These are phyloP conservation scores for Candida insectalens DNA, from an alignment of 805 yeast species.

Conservation along the genomic window DNA sequence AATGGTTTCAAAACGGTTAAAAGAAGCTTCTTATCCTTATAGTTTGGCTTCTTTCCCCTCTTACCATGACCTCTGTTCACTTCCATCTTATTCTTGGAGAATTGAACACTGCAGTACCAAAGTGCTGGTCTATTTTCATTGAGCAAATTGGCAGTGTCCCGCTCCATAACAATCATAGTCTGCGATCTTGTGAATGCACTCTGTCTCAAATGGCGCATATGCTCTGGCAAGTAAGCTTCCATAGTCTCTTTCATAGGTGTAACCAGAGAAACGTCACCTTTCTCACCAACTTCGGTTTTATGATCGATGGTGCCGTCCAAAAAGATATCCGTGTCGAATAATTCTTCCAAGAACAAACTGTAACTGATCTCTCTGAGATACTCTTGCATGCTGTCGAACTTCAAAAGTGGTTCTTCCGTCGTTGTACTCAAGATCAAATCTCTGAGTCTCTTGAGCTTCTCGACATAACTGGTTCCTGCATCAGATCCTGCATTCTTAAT, in stretches of 20 bases:
- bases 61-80: slow-evolving; percentile 12
- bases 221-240: slow-evolving; percentile 38
- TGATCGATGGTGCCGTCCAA: slow-evolving; percentile 34
- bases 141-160: slow-evolving; percentile 30
- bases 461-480: not conserved
- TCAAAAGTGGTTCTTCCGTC: slow-evolving; percentile 12
- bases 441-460: slow-evolving; percentile 10
- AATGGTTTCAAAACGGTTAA: slow-evolving; percentile 38
- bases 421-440: slow-evolving; percentile 12
- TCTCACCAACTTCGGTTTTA: slow-evolving; percentile 19
- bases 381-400: slow-evolving; percentile 37
- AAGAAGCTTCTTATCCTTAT: slow-evolving; percentile 1
- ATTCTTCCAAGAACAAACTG: slow-evolving; percentile 56
- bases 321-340: slow-evolving; percentile 34
- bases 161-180: slow-evolving; percentile 40
- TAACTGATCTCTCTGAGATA: slow-evolving; percentile 53
- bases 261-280: slow-evolving; percentile 27
- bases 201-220: slow-evolving; percentile 42
- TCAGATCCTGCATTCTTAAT: not conserved
- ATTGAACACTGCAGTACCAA: slow-evolving; percentile 49
- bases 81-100: slow-evolving; percentile 23
- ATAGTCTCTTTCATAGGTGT: slow-evolving; percentile 39
- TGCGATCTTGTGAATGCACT: slow-evolving; percentile 53
- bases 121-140: slow-evolving; percentile 23
- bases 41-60: not conserved